Evolutionary conservation across 2,329 filamentous ascomycete genomes (phyloP), one percentile per base, ranked within the genome.

Genomic region (Colletotrichum sojae): DNA sequence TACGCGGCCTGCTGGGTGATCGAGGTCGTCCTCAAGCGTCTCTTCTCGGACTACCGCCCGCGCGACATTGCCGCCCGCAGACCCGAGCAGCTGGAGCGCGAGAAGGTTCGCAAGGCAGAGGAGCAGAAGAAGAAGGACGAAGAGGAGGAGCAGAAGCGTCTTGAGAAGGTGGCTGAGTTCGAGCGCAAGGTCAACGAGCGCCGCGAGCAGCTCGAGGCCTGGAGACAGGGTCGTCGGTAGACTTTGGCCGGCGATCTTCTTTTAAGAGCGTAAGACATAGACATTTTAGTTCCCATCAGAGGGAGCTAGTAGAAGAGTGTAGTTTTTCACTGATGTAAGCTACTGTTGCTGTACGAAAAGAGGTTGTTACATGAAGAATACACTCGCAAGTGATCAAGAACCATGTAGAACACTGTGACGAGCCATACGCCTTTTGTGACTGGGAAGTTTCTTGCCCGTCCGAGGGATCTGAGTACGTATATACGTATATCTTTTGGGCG

Each of bases 11-110:
- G 96, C 84, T 98, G 90, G 85, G 70, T 94, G 43, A 93, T 98
- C 70, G 96, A 99, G 83, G 91, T 95, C 73, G 87, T 90, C 0
- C 86, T 99, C 75, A 99, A 99, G 87, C 83, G 79, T 58, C 80
- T 92, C 36, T 99, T 98, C 81, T 95, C 92, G 73, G 96, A 99
- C 80, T 97, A 94, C 83, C 91, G 90, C 73, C 94, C 96, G 2
- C 95, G 97, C 79, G 96, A 98, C 78, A 98, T 99, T 76, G 95
- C 96, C 2, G 85, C 92, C 60, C 88, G 96, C 71, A 86, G 96
- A 67, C 91, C 92, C 4, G 96, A 99, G 77, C 96, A 99, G 86
- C 83, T 97, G 12, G 88, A 90, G 78, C 85, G 91, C 51, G 95
- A 98, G 83, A 84, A 87, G 64, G 85, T 86, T 72, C 88, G 95